Conservation (phyloP, 179 eudicot species). For the Patellifolia procumbens region DNA sequence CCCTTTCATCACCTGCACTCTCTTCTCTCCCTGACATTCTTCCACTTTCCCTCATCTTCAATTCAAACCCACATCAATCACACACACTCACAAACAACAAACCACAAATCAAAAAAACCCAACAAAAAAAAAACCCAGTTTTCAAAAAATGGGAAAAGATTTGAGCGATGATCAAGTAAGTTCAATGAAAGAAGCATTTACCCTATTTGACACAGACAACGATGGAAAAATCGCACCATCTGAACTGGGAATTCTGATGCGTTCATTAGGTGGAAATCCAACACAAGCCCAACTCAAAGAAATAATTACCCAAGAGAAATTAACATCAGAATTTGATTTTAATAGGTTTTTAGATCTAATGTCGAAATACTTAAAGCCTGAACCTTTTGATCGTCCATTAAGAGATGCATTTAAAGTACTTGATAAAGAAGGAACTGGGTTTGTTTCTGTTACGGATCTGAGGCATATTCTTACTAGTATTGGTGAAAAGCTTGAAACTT, state of each 20-base stretch:
- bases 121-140: background rate
- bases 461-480: constrained; percentile 73
- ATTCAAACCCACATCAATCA: background rate
- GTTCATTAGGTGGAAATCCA: constrained; percentile 86
- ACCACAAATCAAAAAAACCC: background rate
- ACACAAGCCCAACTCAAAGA: constrained; percentile 76
- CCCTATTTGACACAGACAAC: constrained; percentile 78
- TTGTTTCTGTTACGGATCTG: constrained; percentile 64
- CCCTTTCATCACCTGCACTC: background rate
- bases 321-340: constrained; percentile 60
- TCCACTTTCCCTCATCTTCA: background rate
- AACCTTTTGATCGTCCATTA: constrained; percentile 75
- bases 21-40: background rate
- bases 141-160: constrained; percentile 51
- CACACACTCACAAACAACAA: background rate
- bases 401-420: constrained; percentile 77
- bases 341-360: constrained; percentile 65
- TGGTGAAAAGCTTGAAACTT: constrained; percentile 80
- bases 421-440: constrained; percentile 74
- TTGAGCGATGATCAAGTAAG: constrained; percentile 47
- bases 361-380: constrained; percentile 74
- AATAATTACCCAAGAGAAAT: constrained; percentile 54
- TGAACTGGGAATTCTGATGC: constrained; percentile 77
- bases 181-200: constrained; percentile 79
- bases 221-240: constrained; percentile 82